These are phyloP conservation scores for Paratinospora sagittata DNA, from an alignment of 164 flowering plant species.

Conservation along the genomic window DNA sequence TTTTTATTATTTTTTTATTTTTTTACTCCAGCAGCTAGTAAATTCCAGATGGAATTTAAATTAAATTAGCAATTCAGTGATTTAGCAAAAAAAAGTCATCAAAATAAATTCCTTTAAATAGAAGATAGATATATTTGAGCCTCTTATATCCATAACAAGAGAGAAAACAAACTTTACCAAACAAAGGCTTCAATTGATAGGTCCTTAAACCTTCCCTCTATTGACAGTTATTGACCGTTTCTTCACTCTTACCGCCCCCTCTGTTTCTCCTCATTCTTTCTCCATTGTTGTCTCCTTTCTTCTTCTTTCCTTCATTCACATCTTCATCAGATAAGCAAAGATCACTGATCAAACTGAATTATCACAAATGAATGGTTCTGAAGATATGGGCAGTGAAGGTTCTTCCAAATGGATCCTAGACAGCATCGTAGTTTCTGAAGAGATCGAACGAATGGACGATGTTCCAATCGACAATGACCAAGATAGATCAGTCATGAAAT, in stretches of 20 bases:
- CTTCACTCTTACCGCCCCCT: too few species aligned
- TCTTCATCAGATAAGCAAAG: too few species aligned
- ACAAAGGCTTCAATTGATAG: background rate
- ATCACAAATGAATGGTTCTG: background rate
- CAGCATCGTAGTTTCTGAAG: conserved; percentile 14
- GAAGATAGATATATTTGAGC: background rate
- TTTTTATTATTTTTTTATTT: too few species aligned
- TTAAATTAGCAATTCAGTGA: too few species aligned
- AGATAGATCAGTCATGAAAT: background rate
- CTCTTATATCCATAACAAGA: background rate
- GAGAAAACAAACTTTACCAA: background rate
- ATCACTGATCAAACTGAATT: too few species aligned
- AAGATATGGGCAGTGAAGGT: conserved; percentile 5
- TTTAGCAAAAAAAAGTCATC: too few species aligned
- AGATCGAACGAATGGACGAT: conserved; percentile 35
- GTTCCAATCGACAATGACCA: conserved; percentile 15
- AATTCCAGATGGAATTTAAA: too few species aligned
- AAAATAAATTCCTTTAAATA: background rate
- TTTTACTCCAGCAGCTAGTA: too few species aligned
- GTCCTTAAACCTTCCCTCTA: background rate
- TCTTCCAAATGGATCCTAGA: conserved; percentile 45
- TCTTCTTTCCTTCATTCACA: too few species aligned
- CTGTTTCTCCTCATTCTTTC: background rate
- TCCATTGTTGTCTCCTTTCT: background rate
- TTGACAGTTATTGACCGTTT: conserved; percentile 1